Evolutionary conservation across 306 rosid genomes (phyloP).

Genomic region (Castanopsis chinensis): DNA sequence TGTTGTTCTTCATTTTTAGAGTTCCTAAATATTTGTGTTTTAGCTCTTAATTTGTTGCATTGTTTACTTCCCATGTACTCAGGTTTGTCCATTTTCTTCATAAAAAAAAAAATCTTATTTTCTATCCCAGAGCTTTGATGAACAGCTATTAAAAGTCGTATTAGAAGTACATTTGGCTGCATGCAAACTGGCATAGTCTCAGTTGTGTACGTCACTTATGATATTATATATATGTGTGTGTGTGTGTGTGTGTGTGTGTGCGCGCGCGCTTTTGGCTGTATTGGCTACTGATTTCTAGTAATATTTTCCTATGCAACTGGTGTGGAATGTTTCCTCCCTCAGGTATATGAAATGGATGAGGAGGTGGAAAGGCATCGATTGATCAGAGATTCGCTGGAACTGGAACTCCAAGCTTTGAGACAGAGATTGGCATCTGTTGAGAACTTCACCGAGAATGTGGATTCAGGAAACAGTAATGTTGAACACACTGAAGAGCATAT

Average conservation of each 20-base stretch:
- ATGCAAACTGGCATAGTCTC: conserved; percentile 1
- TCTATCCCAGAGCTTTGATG: not conserved
- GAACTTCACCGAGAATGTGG: conserved; percentile 43
- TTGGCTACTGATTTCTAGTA: not conserved
- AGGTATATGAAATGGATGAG: conserved; percentile 86
- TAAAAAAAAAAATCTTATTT: too few relatives aligned
- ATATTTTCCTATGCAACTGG: not conserved
- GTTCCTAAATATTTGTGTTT: too few relatives aligned
- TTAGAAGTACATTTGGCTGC: not conserved
- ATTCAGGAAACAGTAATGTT: conserved; percentile 38
- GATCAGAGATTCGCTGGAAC: conserved; percentile 70
- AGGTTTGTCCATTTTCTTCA: too few relatives aligned
- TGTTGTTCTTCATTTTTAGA: too few relatives aligned
- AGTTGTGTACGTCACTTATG: conserved; percentile 10
- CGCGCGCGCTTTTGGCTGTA: too few relatives aligned
- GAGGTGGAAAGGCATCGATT: conserved; percentile 77
- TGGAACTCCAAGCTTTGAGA: conserved; percentile 67
- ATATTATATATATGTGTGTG: too few relatives aligned
- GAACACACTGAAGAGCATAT: conserved; percentile 48
- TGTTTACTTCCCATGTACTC: too few relatives aligned
- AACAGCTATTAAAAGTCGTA: not conserved
- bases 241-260: too few relatives aligned
- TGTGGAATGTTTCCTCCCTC: conserved; percentile 10
- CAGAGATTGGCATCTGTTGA: conserved; percentile 63
- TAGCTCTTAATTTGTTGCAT: too few relatives aligned